These are phyloP conservation scores for Candida chilensis DNA, from an alignment of 805 yeast genomes.

Conservation along the genomic window DNA sequence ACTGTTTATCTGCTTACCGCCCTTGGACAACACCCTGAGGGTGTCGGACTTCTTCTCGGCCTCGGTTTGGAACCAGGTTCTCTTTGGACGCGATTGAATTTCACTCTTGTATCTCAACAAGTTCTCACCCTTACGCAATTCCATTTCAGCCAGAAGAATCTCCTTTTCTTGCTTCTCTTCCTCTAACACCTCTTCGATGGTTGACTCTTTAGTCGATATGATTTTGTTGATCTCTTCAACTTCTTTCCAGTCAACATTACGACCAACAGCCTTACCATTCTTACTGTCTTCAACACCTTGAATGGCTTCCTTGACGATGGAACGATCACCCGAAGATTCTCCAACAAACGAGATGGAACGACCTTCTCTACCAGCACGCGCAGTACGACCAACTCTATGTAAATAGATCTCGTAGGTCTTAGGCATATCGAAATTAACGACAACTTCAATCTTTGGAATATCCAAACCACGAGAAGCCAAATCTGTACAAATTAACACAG, in stretches of 20 bases:
- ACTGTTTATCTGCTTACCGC: constrained; percentile 49
- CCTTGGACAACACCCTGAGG: constrained; percentile 30
- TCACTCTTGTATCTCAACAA: constrained; percentile 72
- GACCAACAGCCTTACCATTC: constrained; percentile 64
- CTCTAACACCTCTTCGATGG: constrained; percentile 66
- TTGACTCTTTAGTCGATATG: constrained; percentile 49
- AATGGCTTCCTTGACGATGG: constrained; percentile 85
- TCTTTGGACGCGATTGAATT: constrained; percentile 80
- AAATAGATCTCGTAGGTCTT: constrained; percentile 82
- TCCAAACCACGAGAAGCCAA: constrained; percentile 98
- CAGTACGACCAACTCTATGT: constrained; percentile 98
- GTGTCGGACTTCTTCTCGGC: constrained; percentile 37
- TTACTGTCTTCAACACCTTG: constrained; percentile 46
- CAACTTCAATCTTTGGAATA: constrained; percentile 95
- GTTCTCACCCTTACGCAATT: constrained; percentile 78
- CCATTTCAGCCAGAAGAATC: constrained; percentile 83
- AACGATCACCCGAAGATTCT: constrained; percentile 78
- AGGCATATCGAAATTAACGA: constrained; percentile 94
- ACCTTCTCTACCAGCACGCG: constrained; percentile 98
- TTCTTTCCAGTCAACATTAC: constrained; percentile 85
- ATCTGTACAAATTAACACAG: constrained; percentile 91
- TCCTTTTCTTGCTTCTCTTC: constrained; percentile 91
- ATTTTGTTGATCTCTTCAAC: constrained; percentile 60
- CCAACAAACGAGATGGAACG: constrained; percentile 90
- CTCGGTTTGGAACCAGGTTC: constrained; percentile 90